Base-by-base conservation (phyloP, 768 basidiomycete species). In the Favolaschia claudopus region DNA sequence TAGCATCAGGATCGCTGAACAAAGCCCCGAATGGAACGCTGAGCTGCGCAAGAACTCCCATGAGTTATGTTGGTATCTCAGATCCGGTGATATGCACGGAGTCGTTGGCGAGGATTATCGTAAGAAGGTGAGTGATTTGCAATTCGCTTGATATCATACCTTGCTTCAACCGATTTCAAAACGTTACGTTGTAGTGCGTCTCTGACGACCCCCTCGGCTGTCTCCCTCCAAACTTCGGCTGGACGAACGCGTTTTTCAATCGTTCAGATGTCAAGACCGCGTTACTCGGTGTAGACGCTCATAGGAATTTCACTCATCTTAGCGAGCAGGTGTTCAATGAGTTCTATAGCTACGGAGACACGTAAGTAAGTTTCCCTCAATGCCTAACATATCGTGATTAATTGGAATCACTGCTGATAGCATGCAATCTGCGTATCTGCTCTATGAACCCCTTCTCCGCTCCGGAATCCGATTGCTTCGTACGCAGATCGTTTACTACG, bases 391-490 rank as follows among this genome's bases (percentile, higher is more conserved):
- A 19, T 12, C 13, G 4, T 22, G 20, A 10, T 12, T n/a, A n/a
- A n/a, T n/a, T n/a, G n/a, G n/a, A 22, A 14, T 14, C 37, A n/a
- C n/a, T n/a, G n/a, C n/a, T n/a, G n/a, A n/a, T 48, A 33, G 34
- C n/a, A 17, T 19, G 20, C 36, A 17, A 28, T 34, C 36, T 68
- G 70, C 28, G 49, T 67, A 70, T 45, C 58, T 57, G 5, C 51
- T 71, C 10, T 70, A 67, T 39, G 56, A 39, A 24, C 70, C 68
- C 4, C 50, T 73, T 32, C 61, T 70, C 24, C 25, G 58, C 7
- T 63, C 67, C 48, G 68, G 72, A 8, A 68, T 73, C 43, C 62
- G 69, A 28, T 20, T 71, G 46, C 28, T 71, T 42, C 64, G 71
- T 74, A 34, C 19, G 70, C 58, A 24, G 25, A 19, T 44, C 19